phyloP scores from a whole-genome alignment of 768 basidiomycete species.

The Suillus decipiens region DNA sequence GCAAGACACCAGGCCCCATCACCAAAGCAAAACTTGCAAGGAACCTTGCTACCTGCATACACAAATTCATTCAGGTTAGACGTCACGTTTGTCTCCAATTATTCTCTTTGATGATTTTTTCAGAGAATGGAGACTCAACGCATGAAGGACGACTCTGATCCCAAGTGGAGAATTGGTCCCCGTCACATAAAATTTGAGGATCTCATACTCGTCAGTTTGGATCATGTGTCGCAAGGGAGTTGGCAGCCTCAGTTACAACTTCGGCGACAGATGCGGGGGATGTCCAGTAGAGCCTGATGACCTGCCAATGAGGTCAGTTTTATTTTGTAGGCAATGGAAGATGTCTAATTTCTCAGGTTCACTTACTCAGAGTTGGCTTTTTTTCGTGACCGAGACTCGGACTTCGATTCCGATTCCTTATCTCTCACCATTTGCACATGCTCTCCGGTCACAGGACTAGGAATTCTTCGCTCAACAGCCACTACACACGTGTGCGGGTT shows the following conservation, averaged over 20 bases:
- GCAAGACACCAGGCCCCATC: conserved; percentile 70
- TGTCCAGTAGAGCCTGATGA: background rate
- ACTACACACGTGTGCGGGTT: background rate
- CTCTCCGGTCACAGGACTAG: background rate
- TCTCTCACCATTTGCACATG: background rate
- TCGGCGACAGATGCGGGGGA: background rate
- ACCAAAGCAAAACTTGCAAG: conserved; percentile 70
- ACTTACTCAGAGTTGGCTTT: background rate
- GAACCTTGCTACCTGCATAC: conserved; percentile 67
- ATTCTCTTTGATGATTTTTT: conserved; percentile 1
- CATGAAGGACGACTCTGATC: conserved; percentile 60
- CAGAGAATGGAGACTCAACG: conserved; percentile 51
- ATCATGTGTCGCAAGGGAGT: conserved; percentile 76
- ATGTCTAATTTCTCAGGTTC: background rate
- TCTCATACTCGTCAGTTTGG: conserved; percentile 69
- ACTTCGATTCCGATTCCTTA: conserved; percentile 1
- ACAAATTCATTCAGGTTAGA: conserved; percentile 60
- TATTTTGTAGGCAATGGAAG: background rate
- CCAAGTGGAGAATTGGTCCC: conserved; percentile 57
- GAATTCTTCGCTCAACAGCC: background rate
- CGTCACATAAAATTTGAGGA: conserved; percentile 60
- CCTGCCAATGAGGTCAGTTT: background rate
- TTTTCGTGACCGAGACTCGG: background rate
- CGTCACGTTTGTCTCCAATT: conserved; percentile 14
- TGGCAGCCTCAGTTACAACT: conserved; percentile 77